Conservation (phyloP, 2,329 filamentous ascomycete species). For the Aspergillus viridinutans region DNA sequence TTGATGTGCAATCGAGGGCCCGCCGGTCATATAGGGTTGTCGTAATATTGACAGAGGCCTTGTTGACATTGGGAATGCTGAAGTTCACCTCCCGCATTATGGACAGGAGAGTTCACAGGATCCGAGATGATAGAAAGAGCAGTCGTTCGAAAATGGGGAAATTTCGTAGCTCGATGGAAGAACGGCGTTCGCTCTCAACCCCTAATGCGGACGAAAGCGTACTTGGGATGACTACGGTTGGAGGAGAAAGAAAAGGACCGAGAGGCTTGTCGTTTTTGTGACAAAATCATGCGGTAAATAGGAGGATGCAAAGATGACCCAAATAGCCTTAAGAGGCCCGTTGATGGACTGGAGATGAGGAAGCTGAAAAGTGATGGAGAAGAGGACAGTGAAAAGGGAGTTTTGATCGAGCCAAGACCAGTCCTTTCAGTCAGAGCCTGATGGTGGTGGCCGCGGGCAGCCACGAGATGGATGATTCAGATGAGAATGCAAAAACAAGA, state of each 20-base stretch:
- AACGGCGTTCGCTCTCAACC: neutral
- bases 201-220: neutral
- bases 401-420: neutral
- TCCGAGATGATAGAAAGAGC: neutral
- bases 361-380: neutral
- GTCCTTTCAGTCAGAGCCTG: neutral
- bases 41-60: constrained; percentile 97
- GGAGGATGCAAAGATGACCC: neutral
- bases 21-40: constrained; percentile 96
- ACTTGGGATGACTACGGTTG: neutral
- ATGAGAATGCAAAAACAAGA: neutral
- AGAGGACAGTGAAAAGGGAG: neutral
- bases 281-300: neutral
- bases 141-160: neutral
- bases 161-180: neutral
- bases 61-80: constrained; percentile 98
- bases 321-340: neutral
- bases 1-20: constrained; percentile 96
- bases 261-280: neutral
- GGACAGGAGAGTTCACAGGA: constrained; percentile 24
- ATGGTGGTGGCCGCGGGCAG: neutral
- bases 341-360: neutral
- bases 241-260: neutral
- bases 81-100: constrained; percentile 99
- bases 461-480: neutral